Evolutionary conservation across 257 asterid species (phyloP).

Genomic region (Solanum pinnatisectum): DNA sequence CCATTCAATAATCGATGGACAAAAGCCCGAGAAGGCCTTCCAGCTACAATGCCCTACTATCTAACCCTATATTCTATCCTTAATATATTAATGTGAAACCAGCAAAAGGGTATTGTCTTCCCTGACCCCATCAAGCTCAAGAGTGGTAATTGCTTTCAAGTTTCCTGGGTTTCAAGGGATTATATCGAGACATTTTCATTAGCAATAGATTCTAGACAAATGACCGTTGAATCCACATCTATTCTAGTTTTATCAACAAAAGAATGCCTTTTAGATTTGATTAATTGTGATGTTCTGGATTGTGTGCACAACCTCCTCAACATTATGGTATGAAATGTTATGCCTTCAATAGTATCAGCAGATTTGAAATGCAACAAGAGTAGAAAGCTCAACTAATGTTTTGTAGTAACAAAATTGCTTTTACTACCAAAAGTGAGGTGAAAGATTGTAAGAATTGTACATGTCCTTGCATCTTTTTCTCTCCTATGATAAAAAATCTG

Average conservation of each 20-base stretch:
- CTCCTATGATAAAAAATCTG: background rate
- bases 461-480: background rate
- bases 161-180: background rate
- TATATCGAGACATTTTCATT: background rate
- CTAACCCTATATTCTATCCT: background rate
- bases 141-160: background rate
- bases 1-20: conserved; percentile 55
- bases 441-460: background rate
- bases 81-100: background rate
- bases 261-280: background rate
- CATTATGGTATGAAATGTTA: background rate
- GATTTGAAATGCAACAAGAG: background rate
- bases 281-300: background rate
- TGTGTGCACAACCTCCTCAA: background rate
- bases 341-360: background rate
- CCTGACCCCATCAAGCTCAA: background rate
- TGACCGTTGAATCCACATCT: background rate
- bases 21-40: conserved; percentile 57
- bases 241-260: background rate
- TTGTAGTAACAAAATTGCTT: background rate
- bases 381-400: background rate
- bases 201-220: background rate
- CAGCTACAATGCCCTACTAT: conserved; percentile 25
- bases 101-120: background rate
- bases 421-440: background rate